Evolutionary conservation across 2,329 filamentous ascomycete species (phyloP).

Genomic region (Diplodia mutila): DNA sequence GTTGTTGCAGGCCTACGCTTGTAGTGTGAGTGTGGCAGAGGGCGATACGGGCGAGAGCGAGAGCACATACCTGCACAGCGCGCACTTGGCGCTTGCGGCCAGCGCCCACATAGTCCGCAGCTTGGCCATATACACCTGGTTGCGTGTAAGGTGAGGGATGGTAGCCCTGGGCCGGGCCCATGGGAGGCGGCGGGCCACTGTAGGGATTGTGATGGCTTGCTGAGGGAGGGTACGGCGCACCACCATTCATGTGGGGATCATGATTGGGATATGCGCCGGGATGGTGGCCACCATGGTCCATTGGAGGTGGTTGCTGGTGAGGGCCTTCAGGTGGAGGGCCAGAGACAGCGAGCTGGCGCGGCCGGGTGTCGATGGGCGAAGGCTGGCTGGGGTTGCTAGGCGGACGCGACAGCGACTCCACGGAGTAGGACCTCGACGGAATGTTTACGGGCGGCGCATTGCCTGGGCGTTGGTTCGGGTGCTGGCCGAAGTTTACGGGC

Average conservation of each 20-base stretch:
- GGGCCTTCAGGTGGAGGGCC: constrained; percentile 13
- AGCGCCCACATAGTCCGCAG: constrained; percentile 18
- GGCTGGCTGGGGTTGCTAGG: constrained; percentile 36
- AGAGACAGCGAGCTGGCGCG: constrained; percentile 21
- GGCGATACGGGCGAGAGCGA: not conserved
- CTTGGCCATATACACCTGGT: constrained; percentile 36
- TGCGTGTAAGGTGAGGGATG: constrained; percentile 36
- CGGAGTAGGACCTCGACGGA: constrained; percentile 34
- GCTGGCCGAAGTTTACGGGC: constrained; percentile 24
- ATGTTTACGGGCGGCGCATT: constrained; percentile 38
- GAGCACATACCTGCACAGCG: constrained; percentile 22
- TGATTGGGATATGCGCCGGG: constrained; percentile 38
- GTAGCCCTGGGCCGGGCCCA: constrained; percentile 32
- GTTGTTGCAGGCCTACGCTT: constrained; percentile 72
- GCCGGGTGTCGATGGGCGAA: constrained; percentile 26
- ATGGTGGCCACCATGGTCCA: constrained; percentile 43
- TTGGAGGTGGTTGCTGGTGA: constrained; percentile 33
- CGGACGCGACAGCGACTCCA: constrained; percentile 41
- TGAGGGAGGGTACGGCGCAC: constrained; percentile 33
- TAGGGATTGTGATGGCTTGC: constrained; percentile 38
- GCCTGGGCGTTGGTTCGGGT: constrained; percentile 34
- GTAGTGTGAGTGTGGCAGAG: constrained; percentile 18
- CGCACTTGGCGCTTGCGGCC: constrained; percentile 25
- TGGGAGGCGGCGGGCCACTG: constrained; percentile 34
- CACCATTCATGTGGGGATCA: constrained; percentile 41